A percentile compares a stretch with the other conserved stretches of the same genome.
Conservation (phyloP, 1,139 yeast species). For the Meyerozyma elateridarum region DNA sequence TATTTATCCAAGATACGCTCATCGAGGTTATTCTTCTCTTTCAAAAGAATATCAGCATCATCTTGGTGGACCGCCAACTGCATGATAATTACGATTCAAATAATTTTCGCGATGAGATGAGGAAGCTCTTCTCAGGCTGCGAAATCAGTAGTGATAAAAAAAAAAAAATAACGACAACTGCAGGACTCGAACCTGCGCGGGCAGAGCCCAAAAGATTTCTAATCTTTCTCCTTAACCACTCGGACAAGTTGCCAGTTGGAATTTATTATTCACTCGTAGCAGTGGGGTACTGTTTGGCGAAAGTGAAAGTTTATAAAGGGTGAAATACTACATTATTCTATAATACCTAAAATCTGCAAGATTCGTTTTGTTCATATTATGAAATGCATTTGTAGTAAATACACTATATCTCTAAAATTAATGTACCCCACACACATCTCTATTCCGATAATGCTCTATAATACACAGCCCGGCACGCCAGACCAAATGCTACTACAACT, state of each 20-base stretch:
- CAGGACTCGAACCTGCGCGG: conserved; percentile 35
- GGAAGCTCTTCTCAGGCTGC: conserved; percentile 6
- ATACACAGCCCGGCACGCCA: conserved; percentile 1
- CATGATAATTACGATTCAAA: conserved; percentile 25
- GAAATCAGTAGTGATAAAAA: conserved; percentile 3
- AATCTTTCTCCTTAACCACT: conserved; percentile 53
- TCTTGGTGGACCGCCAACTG: conserved; percentile 64
- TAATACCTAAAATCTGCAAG: too few relatives aligned
- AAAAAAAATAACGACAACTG: conserved; percentile 25
- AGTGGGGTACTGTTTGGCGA: too few relatives aligned
- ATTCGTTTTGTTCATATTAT: too few relatives aligned
- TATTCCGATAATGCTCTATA: conserved; percentile 2
- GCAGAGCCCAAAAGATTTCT: conserved; percentile 42
- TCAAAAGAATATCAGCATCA: conserved; percentile 70
- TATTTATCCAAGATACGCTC: conserved; percentile 70
- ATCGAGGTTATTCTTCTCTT: conserved; percentile 65
- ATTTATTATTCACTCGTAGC: too few relatives aligned
- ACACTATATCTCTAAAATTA: too few relatives aligned
- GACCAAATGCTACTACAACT: conserved; percentile 27
- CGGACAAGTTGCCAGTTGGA: conserved; percentile 51
- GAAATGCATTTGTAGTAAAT: too few relatives aligned
- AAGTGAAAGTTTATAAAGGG: too few relatives aligned
- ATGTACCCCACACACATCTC: neutral
- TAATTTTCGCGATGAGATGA: conserved; percentile 6
- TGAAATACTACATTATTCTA: too few relatives aligned